Base-by-base conservation (phyloP, 306 rosid genomes). In the Malus fusca region DNA sequence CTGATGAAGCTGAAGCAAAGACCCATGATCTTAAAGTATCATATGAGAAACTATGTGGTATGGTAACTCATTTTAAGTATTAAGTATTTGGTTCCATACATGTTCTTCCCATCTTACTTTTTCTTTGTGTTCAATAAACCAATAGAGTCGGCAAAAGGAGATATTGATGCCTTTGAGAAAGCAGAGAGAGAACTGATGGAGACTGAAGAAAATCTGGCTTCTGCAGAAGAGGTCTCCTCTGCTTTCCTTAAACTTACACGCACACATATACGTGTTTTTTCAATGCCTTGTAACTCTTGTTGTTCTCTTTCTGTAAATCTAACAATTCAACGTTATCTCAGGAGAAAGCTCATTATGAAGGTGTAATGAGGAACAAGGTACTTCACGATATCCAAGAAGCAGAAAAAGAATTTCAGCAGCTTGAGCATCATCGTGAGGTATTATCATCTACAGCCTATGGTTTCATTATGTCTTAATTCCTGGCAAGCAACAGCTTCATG, bases 1-100 rank as follows among this genome's bases (percentile, higher is more conserved):
- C 68, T 80, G 65, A 33, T 55, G 89, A 88, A 75, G 95, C 97
- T 64, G 87, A 82, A 37, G 80, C 79, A 26, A 85, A 85, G 62
- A 88, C 87, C 35, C 78, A 77, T 55, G 81, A 83, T 68, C 91
- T 90, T 44, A 90, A 82, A 88, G 81, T 25, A 66, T 75, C 89
- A 78, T 88, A 88, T 85, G 88, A 88, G 64, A 79, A 83, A 80
- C 90, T 94, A 11, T 81, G 90, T 80, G 91, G 98, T 94, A 83
- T 80, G 85, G 51, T 74, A 31, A 65, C 40, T 37, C 60, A 51
- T 56, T 55, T 84, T 67, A 53, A 55, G 58, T 51, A 71, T 69
- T 75, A 75, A 40, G 44, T 19, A 60, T 40, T 28, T 53, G 78
- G 75, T 69, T 83, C 75, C 69, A 25, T 70, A 35, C 80, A 56